These are phyloP conservation scores for Sungouiella blattae DNA, from an alignment of 805 yeast genomes.

Conservation along the genomic window DNA sequence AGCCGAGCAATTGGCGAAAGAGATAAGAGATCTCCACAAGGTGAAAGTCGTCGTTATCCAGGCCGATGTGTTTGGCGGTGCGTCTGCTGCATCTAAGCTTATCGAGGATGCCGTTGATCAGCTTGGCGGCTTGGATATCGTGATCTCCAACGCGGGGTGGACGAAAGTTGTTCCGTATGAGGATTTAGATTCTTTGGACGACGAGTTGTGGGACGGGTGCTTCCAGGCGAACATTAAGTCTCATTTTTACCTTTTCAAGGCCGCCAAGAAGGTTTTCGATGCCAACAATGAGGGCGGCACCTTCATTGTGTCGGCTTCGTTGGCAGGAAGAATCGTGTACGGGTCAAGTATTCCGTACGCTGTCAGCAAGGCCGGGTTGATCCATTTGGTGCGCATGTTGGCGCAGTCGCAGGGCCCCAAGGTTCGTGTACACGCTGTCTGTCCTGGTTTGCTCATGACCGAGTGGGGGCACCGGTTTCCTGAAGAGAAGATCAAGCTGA, in stretches of 20 bases:
- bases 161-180: constrained; percentile 28
- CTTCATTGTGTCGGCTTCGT: constrained; percentile 24
- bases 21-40: constrained; percentile 10
- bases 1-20: constrained; percentile 22
- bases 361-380: constrained; percentile 23
- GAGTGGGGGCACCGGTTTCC: constrained; percentile 25
- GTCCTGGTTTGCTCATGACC: constrained; percentile 21
- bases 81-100: constrained; percentile 15
- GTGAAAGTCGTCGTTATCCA: constrained; percentile 17
- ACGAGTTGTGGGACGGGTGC: constrained; percentile 29
- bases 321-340: constrained; percentile 24
- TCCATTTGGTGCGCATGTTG: constrained; percentile 19
- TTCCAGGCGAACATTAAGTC: constrained; percentile 25
- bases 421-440: constrained; percentile 13
- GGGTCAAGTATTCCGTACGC: constrained; percentile 34
- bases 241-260: constrained; percentile 28
- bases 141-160: constrained; percentile 38
- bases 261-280: constrained; percentile 24
- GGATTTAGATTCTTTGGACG: constrained; percentile 28
- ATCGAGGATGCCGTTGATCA: constrained; percentile 21
- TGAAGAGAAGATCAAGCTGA: constrained; percentile 11
- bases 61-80: constrained; percentile 22
- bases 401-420: constrained; percentile 21
- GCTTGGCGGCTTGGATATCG: constrained; percentile 32
- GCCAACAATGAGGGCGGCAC: constrained; percentile 20